Evolutionary conservation across 148 eudicot genomes (phyloP), one percentile per base, ranked within the genome.

Genomic region (Fagopyrum esculentum): DNA sequence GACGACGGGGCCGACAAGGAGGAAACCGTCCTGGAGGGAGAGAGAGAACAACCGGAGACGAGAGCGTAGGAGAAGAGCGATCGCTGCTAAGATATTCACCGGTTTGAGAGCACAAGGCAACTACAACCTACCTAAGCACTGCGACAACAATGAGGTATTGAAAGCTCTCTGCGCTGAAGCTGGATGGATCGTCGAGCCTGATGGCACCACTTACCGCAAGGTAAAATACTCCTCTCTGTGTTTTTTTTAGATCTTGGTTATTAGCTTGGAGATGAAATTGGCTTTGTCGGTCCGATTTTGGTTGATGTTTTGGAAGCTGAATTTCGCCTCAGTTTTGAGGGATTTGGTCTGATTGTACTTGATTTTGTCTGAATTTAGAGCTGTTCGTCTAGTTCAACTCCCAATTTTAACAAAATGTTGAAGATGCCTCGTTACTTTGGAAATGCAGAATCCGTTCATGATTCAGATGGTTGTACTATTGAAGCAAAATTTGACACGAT

Each of bases 121-220:
- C 49, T 84, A 64, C 83, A 77, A 76, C 64, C 40, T 35, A 35
- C 40, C 40, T 35, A 35, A 35, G 40, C 40, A 35, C 40, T 35
- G 40, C 40, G 40, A 49, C 52, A 49, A 49, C 52, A 49, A 49
- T 49, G 52, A 49, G 52, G 86, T 84, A 22, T 74, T 84, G 64
- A 84, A 84, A 57, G 84, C 86, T n/a, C 86, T 84, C 19, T 84
- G 86, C 56, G 68, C 57, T 49, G 86, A 84, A 75, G 86, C 86
- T 71, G 84, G 86, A 43, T 84, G 86, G 86, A 45, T 81, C 51
- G 86, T 84, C 54, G 84, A 84, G 76, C 83, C 78, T 13, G 86
- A 84, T 49, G 86, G 86, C 30, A 81, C 86, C 66, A 84, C 86
- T 56, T 84, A 81, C 72, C 83, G 83, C 73, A 84, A 81, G 86